phyloP scores from a whole-genome alignment of 768 basidiomycete species.

The Asterophora parasitica region DNA sequence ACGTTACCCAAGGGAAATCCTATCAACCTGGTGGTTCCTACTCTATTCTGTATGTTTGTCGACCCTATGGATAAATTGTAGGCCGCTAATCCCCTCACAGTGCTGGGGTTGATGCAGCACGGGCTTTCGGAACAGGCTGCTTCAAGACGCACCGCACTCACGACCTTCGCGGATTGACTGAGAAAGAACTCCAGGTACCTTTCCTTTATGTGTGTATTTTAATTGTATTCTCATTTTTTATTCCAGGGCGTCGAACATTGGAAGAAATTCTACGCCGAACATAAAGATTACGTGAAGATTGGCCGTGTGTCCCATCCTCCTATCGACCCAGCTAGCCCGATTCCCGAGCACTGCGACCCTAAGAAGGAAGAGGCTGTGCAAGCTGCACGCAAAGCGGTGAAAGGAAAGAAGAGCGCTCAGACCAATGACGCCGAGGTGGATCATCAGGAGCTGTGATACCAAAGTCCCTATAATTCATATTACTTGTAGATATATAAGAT shows the following conservation, averaged over 20 bases:
- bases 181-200: constrained; percentile 66
- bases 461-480: constrained; percentile 12
- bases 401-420: constrained; percentile 16
- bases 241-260: constrained; percentile 74
- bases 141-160: constrained; percentile 88
- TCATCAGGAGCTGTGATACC: constrained; percentile 35
- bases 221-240: background rate
- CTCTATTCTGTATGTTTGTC: constrained; percentile 52
- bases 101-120: constrained; percentile 84
- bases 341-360: constrained; percentile 70
- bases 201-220: background rate
- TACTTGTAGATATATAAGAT: constrained; percentile 3
- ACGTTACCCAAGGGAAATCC: constrained; percentile 73
- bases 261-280: constrained; percentile 85
- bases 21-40: constrained; percentile 92
- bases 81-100: constrained; percentile 28
- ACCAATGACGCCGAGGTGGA: constrained; percentile 8
- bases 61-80: constrained; percentile 12
- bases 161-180: constrained; percentile 78
- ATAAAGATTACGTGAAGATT: constrained; percentile 74
- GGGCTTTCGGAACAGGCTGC: constrained; percentile 92
- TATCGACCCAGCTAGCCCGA: constrained; percentile 71
- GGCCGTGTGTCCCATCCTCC: constrained; percentile 73
- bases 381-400: constrained; percentile 21
- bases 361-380: constrained; percentile 43